Conservation (phyloP, 306 rosid genomes). For the Heteromeles arbutifolia region DNA sequence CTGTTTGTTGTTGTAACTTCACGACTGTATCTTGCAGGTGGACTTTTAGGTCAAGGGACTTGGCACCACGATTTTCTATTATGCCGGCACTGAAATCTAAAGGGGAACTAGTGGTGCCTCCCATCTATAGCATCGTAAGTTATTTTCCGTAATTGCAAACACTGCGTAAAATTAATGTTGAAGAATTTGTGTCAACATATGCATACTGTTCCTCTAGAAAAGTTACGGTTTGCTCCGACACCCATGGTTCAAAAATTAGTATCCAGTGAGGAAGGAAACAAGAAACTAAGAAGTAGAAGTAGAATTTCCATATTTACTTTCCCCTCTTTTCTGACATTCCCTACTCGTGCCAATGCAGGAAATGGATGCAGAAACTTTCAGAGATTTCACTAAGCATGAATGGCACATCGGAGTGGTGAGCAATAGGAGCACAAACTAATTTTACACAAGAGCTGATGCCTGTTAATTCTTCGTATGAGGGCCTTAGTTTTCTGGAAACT, state of each 20-base stretch:
- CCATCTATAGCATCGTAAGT: constrained; percentile 80
- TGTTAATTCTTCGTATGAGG: background rate
- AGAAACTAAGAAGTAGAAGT: background rate
- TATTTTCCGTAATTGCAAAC: background rate
- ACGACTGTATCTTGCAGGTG: constrained; percentile 49
- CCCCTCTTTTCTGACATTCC: constrained; percentile 4
- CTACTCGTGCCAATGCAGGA: constrained; percentile 47
- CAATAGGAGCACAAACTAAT: background rate
- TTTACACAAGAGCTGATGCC: background rate
- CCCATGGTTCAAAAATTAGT: background rate
- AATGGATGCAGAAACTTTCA: constrained; percentile 86
- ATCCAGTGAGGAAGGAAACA: background rate
- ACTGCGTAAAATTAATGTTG: background rate
- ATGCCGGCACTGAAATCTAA: constrained; percentile 63
- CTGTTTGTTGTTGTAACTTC: background rate
- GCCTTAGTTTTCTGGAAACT: background rate
- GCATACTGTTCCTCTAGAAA: background rate
- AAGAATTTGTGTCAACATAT: background rate
- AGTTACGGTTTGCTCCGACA: background rate
- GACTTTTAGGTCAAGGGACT: constrained; percentile 85
- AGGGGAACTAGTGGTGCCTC: constrained; percentile 57
- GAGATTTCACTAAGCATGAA: constrained; percentile 56
- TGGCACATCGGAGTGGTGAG: constrained; percentile 97
- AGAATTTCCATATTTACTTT: background rate
- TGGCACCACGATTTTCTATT: constrained; percentile 80